Base-by-base conservation (phyloP, 139 green algal genomes). In the Chloropicon primus region DNA sequence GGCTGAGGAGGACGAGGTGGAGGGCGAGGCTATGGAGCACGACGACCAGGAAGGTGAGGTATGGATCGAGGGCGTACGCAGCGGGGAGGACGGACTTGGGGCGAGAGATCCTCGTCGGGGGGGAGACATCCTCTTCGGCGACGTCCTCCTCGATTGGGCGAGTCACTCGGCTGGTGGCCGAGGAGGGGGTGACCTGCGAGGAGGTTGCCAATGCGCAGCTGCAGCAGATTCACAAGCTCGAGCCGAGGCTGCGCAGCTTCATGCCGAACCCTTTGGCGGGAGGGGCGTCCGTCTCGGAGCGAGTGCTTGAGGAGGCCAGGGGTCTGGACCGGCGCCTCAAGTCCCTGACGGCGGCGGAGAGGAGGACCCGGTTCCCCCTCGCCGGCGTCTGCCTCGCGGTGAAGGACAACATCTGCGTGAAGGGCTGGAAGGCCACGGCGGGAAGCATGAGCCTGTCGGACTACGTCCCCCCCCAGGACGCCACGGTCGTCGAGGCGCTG, bases 371-470 rank as follows among this genome's bases (percentile, higher is more conserved):
- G 21, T 17, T 76, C 10, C 74, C 26, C 10, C 82, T 98, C 21
- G 87, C 91, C 2, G 94, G 92, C 24, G 87, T 96, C 0, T 90
- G 92, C 0, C 84, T 97, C 27, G 92, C 86, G 1, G 82, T 97
- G 71, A 97, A 97, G 90, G 96, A 99, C 83, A 99, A 97, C 84
- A 82, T 99, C 25, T 96, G 90, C 85, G 97, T 91, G 5, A 22
- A 73, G 2, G 92, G 89, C 41, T 54, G 96, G 75, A 84, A 80
- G 22, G 97, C 93, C 2, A 98, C 94, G 3, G 95, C 92, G 17
- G 95, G 88, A 28, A 93, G 89, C 3, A 83, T 81, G 2, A 83
- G 92, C 22, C 87, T 99, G 26, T 62, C 89, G 1, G 54, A 75
- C 25, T 84, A 85, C 78, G 72, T 26, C 26, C 74, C 79, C 10